phyloP scores from a whole-genome alignment of 2,329 filamentous ascomycete species.

The Delphinella strobiligena region DNA sequence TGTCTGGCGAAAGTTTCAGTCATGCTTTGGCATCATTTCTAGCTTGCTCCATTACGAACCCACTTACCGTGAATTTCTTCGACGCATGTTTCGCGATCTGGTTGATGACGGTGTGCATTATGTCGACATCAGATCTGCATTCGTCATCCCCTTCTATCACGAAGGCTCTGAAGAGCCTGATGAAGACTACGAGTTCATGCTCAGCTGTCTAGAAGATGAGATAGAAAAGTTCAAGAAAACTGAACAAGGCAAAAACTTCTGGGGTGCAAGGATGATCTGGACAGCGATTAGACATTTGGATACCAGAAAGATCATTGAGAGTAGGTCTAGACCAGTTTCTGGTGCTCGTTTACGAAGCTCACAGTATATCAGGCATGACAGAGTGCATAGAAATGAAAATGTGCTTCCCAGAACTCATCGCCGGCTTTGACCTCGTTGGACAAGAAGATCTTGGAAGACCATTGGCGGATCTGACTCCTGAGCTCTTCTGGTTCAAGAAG shows the following conservation, averaged over 20 bases:
- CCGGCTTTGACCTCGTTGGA: conserved; percentile 82
- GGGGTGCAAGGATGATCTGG: conserved; percentile 79
- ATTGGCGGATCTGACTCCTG: conserved; percentile 63
- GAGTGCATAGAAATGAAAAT: conserved; percentile 74
- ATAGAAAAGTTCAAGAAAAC: conserved; percentile 61
- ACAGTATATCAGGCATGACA: conserved; percentile 50
- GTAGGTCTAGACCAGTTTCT: conserved; percentile 19
- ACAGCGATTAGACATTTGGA: conserved; percentile 55
- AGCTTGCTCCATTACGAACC: conserved; percentile 82
- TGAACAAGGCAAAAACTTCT: conserved; percentile 62
- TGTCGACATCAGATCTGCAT: conserved; percentile 69
- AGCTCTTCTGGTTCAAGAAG: conserved; percentile 90
- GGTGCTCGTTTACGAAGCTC: not conserved
- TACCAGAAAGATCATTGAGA: conserved; percentile 56
- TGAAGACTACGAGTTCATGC: conserved; percentile 55
- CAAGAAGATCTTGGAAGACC: conserved; percentile 72
- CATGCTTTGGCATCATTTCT: conserved; percentile 60
- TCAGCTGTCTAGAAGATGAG: conserved; percentile 65
- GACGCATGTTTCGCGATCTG: conserved; percentile 56
- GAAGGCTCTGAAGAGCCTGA: conserved; percentile 55
- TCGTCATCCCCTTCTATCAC: conserved; percentile 57
- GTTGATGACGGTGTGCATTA: conserved; percentile 74
- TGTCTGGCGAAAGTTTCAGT: conserved; percentile 76
- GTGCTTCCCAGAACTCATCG: conserved; percentile 64
- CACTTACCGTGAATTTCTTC: conserved; percentile 67